These are phyloP conservation scores for Puccinia triticina DNA, from an alignment of 1,284 basidiomycete genomes.

Conservation along the genomic window DNA sequence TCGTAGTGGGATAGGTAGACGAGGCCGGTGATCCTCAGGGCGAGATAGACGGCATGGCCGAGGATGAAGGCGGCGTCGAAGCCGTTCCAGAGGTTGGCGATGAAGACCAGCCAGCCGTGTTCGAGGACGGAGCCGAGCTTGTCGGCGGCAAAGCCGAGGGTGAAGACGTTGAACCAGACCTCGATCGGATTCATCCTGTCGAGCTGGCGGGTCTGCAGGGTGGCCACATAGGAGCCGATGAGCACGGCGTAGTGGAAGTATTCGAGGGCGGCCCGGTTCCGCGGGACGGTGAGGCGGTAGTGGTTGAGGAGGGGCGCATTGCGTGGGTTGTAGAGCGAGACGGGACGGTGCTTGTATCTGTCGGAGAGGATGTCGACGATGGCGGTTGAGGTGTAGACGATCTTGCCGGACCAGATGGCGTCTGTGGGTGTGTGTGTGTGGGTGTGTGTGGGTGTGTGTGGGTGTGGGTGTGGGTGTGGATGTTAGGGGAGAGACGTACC, in stretches of 20 bases:
- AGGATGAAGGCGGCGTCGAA: conserved; percentile 60
- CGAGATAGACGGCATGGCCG: conserved; percentile 59
- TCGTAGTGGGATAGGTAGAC: conserved; percentile 53
- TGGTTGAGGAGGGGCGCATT: conserved; percentile 62
- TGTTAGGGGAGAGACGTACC: too few species aligned
- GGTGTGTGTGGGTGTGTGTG: too few species aligned
- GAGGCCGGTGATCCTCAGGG: conserved; percentile 58
- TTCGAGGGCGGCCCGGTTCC: conserved; percentile 59
- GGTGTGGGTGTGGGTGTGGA: too few species aligned
- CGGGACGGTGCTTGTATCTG: conserved; percentile 61
- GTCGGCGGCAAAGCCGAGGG: conserved; percentile 58
- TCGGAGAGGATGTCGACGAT: conserved; percentile 59
- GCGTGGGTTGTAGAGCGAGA: conserved; percentile 61
- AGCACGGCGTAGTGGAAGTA: conserved; percentile 58
- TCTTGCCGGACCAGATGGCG: conserved; percentile 57
- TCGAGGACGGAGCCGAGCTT: conserved; percentile 56
- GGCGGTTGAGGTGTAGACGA: conserved; percentile 57
- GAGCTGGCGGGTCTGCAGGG: conserved; percentile 55
- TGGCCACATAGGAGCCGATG: conserved; percentile 60
- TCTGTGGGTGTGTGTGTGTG: too few species aligned
- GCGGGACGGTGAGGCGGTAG: conserved; percentile 60
- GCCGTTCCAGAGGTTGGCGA: conserved; percentile 59
- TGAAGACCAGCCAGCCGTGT: conserved; percentile 58
- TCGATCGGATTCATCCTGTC: conserved; percentile 51
- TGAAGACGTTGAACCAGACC: conserved; percentile 58